Evolutionary conservation across 1,284 basidiomycete species (phyloP), one percentile per base, ranked within the genome.

Genomic region (Cryptococcus depauperatus): DNA sequence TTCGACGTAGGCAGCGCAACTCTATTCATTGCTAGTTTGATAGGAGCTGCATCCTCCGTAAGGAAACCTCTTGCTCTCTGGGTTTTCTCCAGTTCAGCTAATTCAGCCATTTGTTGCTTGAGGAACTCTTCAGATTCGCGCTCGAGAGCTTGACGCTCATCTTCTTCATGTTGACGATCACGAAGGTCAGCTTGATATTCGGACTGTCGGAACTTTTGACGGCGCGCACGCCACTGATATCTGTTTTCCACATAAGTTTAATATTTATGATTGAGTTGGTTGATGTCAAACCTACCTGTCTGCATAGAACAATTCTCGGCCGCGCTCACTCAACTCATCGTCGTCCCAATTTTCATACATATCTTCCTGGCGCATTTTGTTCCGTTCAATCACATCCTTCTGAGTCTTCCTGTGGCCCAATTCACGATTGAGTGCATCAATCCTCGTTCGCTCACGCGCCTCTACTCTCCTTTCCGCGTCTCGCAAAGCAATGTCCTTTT

Each of bases 41-140:
- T 83, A 5, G 87, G 87, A 8, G 85, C 85, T 21, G 85, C 85
- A 53, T 92, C 88, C 54, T 92, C 89, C 19, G 90, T 76, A n/a
- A 92, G 72, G 67, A 91, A 76, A 23, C 89, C 88, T 10, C 84
- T 84, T 58, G 85, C 85, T 47, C 85, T 81, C 60, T 92, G 86
- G 61, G 88, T 83, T 38, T 85, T 84, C 18, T 85, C 85, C 23
- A 91, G 72, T 0, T 84, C 29, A 30, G 29, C 84, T 79, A 91
- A 82, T 66, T 92, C 88, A 52, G 85, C 85, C 84, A 90, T 88
- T 62, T 92, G 88, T 44, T 80, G 76, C 32, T 85, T 84, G 43
- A 91, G 75, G 76, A 91, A 90, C 51, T 81, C 83, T 67, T 91
- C 88, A 1, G 85, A 88, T 69, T 91, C 88, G 23, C 79, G 77